Base-by-base conservation (phyloP, 2,329 filamentous ascomycete genomes). In the Mollisiaceae sp. region DNA sequence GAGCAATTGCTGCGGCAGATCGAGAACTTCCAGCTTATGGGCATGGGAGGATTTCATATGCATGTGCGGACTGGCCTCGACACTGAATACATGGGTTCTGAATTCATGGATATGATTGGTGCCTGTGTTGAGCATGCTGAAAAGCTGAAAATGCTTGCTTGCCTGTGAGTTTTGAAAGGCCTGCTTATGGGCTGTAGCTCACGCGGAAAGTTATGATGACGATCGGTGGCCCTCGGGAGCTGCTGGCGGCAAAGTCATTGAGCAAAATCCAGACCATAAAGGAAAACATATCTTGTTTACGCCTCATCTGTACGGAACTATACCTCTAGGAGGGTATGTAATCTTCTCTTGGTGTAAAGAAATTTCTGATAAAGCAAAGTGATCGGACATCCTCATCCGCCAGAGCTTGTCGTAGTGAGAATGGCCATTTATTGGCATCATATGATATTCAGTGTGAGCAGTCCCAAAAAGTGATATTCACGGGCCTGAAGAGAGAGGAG, bases 191-290 rank as follows among this genome's bases (percentile, higher is more conserved):
- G 11, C 27, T 5, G 45, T 11, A 36, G 52, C 32, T 35, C 20
- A 22, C 36, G n/a, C n/a, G 11, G 15, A 38, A 65, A 74, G 70
- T 14, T 73, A 74, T 60, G 75, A 77, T 61, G 75, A 76, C 43
- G 75, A 77, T 69, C 64, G 75, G 8, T 77, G 75, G 74, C 75
- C 75, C 3, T 74, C 72, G 1, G 75, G 75, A 5, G 63, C 68
- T 35, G 74, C 73, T 20, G 75, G 75, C 2, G 75, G 75, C 1
- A 71, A 70, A 60, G 73, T 77, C 0, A 71, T 72, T 11, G 64
- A 73, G 57, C 65, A 72, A 5, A 63, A 72, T 36, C 71, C 72
- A 1, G 70, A 77, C 8, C 67, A 71, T 50, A 74, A 74, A 65
- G 63, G 59, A 1, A 74, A 75, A 64, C 75, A 74, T 63, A 63